phyloP scores from a whole-genome alignment of 2,329 filamentous ascomycete species.

The Aphanocladium album region DNA sequence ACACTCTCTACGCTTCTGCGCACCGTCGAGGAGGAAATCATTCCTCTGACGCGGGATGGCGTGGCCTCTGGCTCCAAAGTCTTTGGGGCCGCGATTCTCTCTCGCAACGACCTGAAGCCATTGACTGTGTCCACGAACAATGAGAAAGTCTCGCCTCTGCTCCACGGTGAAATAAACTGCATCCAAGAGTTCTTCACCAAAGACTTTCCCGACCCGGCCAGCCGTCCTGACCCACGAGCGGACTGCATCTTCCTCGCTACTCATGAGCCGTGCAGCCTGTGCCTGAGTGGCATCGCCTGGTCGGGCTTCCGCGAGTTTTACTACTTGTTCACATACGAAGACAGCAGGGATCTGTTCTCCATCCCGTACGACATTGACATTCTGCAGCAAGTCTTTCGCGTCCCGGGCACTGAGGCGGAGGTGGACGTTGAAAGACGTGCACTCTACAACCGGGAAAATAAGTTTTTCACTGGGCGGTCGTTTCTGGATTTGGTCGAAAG shows the following conservation, averaged over 20 bases:
- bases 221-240: constrained; percentile 33
- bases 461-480: constrained; percentile 46
- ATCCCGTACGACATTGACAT: constrained; percentile 57
- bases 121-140: constrained; percentile 52
- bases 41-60: constrained; percentile 45
- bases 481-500: constrained; percentile 35
- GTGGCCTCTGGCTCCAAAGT: constrained; percentile 50
- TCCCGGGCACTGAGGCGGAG: constrained; percentile 35
- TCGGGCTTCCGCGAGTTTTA: constrained; percentile 52
- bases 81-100: constrained; percentile 52
- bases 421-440: constrained; percentile 33
- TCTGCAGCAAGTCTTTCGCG: constrained; percentile 49
- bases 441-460: constrained; percentile 52
- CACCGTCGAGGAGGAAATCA: constrained; percentile 40
- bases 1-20: constrained; percentile 37
- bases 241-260: constrained; percentile 55
- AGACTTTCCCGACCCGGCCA: constrained; percentile 27
- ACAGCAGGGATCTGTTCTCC: constrained; percentile 49
- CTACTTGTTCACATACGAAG: constrained; percentile 55
- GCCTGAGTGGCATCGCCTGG: constrained; percentile 54
- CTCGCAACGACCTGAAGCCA: constrained; percentile 34
- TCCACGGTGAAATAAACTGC: constrained; percentile 58
- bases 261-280: constrained; percentile 55
- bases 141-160: constrained; percentile 47
- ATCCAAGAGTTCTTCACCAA: constrained; percentile 52